phyloP scores from a whole-genome alignment of 208 protist species.

The Crithidia expoeki region DNA sequence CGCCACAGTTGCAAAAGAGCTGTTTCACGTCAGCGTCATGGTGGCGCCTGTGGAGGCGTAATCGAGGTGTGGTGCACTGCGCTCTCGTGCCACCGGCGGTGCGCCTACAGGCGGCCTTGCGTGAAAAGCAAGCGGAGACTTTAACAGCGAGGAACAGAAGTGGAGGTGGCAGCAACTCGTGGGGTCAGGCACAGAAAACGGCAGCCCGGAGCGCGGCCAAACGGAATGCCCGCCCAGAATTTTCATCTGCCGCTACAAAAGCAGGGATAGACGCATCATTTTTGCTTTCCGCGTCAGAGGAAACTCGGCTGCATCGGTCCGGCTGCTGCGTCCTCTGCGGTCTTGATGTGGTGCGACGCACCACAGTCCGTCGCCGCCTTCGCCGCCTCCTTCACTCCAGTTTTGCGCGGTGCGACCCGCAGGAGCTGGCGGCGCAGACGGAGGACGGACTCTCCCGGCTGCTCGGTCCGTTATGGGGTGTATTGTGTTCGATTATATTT shows the following conservation, averaged over 20 bases:
- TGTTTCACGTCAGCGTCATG: neutral
- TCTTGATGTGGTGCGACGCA: slow-evolving; percentile 57
- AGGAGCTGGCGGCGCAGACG: slow-evolving; percentile 48
- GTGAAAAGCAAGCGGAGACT: neutral
- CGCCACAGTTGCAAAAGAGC: neutral
- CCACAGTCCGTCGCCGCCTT: slow-evolving; percentile 48
- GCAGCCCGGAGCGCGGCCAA: no score
- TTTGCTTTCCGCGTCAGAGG: neutral
- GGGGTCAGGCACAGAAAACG: neutral
- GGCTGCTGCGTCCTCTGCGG: slow-evolving; percentile 72
- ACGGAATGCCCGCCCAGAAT: no score
- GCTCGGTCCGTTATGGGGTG: slow-evolving; percentile 70
- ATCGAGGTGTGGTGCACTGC: slow-evolving; percentile 24
- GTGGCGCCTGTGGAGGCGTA: slow-evolving; percentile 20
- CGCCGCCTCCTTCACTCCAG: slow-evolving; percentile 44
- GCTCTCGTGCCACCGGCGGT: slow-evolving; percentile 10
- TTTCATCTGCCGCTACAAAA: no score
- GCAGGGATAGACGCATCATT: no score
- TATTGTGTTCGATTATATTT: slow-evolving; percentile 22
- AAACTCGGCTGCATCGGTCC: slow-evolving; percentile 5
- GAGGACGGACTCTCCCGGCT: slow-evolving; percentile 49
- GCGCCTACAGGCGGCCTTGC: neutral
- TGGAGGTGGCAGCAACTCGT: neutral
- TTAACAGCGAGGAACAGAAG: neutral
- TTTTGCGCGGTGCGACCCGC: slow-evolving; percentile 45